Base-by-base conservation (phyloP, 441 rosid genomes). In the Erodium texanum region DNA sequence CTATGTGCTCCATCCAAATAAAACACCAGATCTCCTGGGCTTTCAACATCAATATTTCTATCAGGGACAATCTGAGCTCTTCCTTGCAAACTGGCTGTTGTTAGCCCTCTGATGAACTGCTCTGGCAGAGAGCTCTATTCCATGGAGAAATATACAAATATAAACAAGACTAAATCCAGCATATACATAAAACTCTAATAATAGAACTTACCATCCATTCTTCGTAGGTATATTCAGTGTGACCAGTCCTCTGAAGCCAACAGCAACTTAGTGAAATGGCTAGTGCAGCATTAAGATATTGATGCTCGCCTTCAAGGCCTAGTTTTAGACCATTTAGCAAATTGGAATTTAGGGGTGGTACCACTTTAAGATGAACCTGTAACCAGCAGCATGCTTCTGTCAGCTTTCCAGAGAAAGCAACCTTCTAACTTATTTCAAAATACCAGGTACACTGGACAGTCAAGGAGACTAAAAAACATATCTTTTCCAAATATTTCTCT, bases 1-100 rank as follows among this genome's bases (percentile, higher is more conserved):
- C 89, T 93, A 74, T 90, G 97, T 64, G 97, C 98, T 72, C 96
- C 99, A 79, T 91, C 99, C 82, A 93, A 82, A 76, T 91, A 91
- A 84, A 89, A 93, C 4, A 91, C 82, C 62, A 91, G 74, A 79
- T 89, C 88, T 73, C 84, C 91, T 59, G 78, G 48, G 27, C 64
- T 84, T 70, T 75, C 85, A 73, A 67, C 52, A 34, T 84, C 81
- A 34, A 77, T 67, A 75, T 66, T 78, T 58, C 68, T 77, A 80
- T 92, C 96, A 27, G 82, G 84, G 71, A 87, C 90, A 64, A 87
- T 82, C 72, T 94, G 97, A 64, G 99, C 98, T 62, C 98, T 88
- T 69, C 99, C 98, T 85, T 88, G 98, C 77, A 94, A 81, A 66
- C 83, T 82, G 74, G 97, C 88, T 66, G 83, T 81, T 61, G 93